Conservation (phyloP, 2,329 filamentous ascomycete genomes). For the Fusarium compactum region DNA sequence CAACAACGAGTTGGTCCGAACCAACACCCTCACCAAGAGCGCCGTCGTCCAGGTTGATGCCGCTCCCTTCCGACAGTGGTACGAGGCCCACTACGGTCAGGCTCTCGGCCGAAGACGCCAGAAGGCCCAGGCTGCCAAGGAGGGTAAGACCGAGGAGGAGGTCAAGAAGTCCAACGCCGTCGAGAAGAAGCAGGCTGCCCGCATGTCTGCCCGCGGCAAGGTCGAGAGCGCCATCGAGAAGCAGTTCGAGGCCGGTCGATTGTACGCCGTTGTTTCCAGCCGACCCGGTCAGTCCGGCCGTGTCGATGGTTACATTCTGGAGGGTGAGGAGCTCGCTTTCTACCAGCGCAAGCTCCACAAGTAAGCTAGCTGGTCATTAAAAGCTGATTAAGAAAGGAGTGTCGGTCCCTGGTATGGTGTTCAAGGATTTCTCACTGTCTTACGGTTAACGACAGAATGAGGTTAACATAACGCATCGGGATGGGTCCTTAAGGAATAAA, state of each 20-base stretch:
- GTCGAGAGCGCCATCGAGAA: slow-evolving; percentile 92
- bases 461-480: slow-evolving; percentile 54
- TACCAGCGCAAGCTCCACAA: slow-evolving; percentile 99
- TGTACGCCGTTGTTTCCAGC: slow-evolving; percentile 92
- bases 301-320: slow-evolving; percentile 96
- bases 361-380: slow-evolving; percentile 70
- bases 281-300: slow-evolving; percentile 97
- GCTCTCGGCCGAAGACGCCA: slow-evolving; percentile 90
- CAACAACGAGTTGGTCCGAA: slow-evolving; percentile 99
- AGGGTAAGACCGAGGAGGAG: slow-evolving; percentile 74
- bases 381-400: slow-evolving; percentile 39
- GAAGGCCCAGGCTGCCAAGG: slow-evolving; percentile 74
- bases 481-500: slow-evolving; percentile 56
- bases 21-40: slow-evolving; percentile 99
- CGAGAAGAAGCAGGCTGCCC: slow-evolving; percentile 94
- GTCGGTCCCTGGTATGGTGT: slow-evolving; percentile 53
- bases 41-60: slow-evolving; percentile 99
- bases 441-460: slow-evolving; percentile 54
- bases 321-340: slow-evolving; percentile 99
- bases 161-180: slow-evolving; percentile 95
- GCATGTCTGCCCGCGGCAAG: slow-evolving; percentile 88
- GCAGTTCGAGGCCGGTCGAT: slow-evolving; percentile 99
- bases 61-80: slow-evolving; percentile 99
- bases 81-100: slow-evolving; percentile 99
- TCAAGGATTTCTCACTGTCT: slow-evolving; percentile 54